These are phyloP conservation scores for Solanum habrochaites DNA, from an alignment of 257 asterid genomes.

Conservation along the genomic window DNA sequence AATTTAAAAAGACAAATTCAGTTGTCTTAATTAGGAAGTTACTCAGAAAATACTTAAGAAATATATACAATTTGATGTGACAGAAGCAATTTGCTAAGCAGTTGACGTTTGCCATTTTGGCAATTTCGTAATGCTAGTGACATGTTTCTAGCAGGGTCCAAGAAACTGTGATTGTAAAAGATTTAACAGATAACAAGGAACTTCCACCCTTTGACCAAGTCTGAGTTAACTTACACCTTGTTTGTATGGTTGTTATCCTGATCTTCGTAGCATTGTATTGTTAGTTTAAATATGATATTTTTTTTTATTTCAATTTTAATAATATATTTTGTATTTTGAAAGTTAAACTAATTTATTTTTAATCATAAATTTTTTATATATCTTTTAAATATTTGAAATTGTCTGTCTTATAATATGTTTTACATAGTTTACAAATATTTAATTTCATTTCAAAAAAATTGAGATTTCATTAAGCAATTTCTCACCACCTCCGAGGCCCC, in stretches of 20 bases:
- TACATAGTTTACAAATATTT: too few relatives aligned
- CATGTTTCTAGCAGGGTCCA: neutral
- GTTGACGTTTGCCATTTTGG: neutral
- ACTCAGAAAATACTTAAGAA: neutral
- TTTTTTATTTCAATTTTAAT: too few relatives aligned
- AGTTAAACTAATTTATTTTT: too few relatives aligned
- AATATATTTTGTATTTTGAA: too few relatives aligned
- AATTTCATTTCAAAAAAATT: too few relatives aligned
- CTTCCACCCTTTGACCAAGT: neutral
- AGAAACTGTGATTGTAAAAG: neutral
- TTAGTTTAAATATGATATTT: too few relatives aligned
- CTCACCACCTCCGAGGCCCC: neutral
- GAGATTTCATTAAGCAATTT: too few relatives aligned
- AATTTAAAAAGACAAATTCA: neutral
- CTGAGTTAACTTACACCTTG: neutral
- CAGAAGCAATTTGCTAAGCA: neutral
- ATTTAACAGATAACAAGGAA: neutral
- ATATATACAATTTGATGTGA: neutral
- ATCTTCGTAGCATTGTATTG: too few relatives aligned
- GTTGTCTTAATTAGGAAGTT: neutral
- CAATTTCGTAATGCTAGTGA: neutral
- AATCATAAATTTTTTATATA: too few relatives aligned
- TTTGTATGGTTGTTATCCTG: neutral
- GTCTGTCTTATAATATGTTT: too few relatives aligned
- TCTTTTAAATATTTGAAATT: too few relatives aligned